Evolutionary conservation across 208 protist species (phyloP), one percentile per base, ranked within the genome.

Genomic region (Wallacemonas collosoma): DNA sequence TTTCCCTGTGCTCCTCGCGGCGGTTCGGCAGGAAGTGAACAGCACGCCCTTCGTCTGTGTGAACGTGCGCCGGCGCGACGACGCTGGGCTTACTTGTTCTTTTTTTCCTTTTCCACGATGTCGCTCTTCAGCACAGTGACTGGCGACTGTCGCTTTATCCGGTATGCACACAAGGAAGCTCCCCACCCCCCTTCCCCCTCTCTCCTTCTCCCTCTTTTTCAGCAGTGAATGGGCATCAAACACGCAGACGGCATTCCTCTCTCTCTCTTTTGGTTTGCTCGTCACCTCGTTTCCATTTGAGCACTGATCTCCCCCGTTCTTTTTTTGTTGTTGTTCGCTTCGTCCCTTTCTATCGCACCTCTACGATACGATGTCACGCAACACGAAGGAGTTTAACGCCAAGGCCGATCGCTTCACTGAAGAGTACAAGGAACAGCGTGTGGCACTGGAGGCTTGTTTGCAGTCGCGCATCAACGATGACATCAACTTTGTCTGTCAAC

Each of bases 401-500:
- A 73, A 83, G 51, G 87, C 88, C 0, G 88, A 91, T 44, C 82
- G 76, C 41, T 95, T 95, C 66, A 60, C 77, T 0, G 72, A 68
- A 40, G 76, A 79, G 66, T 92, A 95, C 79, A 65, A 82, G 38
- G 66, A 78, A 39, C 79, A 93, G 70, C 83, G 86, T 7, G 44
- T 75, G 2, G 86, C 81, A 1, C 79, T 95, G 43, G 88, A 95
- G 73, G 60, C 75, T 56, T 95, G 90, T 44, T 56, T 95, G 51
- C 78, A 93, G 72, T 86, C 81, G 1, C 83, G 85, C 62, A 83
- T 95, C 57, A 95, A 95, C 72, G 86, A 92, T 55, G 90, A 95
- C 60, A 91, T 95, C 68, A 95, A 95, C 71, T 93, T 92, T 80
- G 88, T 93, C 17, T 95, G 90, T 36, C 86, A 95, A 73, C 73